Percentiles rank a stretch among this genome's conserved stretches.
phyloP scores from a whole-genome alignment of 768 basidiomycete genomes.

The Leucosporidium scottii region DNA sequence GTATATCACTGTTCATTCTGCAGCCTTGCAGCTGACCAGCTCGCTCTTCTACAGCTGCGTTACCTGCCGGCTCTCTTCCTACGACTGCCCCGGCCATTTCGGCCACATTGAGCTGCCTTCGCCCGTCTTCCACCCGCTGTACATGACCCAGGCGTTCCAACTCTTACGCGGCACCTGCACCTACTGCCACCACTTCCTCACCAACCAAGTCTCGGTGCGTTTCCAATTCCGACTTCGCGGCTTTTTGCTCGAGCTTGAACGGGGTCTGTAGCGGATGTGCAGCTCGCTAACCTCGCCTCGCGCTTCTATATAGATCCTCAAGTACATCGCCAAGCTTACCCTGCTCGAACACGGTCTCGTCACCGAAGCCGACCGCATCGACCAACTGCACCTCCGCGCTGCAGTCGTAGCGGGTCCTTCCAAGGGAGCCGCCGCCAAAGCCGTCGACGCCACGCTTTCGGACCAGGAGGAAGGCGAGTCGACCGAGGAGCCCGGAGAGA shows the following conservation, averaged over 20 bases:
- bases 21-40: not conserved
- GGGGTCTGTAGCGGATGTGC: not conserved
- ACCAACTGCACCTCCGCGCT: conserved; percentile 42
- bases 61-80: conserved; percentile 87
- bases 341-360: conserved; percentile 84
- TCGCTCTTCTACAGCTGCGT: conserved; percentile 57
- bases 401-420: too few species aligned
- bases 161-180: conserved; percentile 80
- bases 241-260: not conserved
- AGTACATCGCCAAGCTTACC: conserved; percentile 76
- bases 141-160: conserved; percentile 84
- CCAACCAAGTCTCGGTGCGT: conserved; percentile 47
- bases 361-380: conserved; percentile 68
- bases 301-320: conserved; percentile 54
- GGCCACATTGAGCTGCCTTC: conserved; percentile 94
- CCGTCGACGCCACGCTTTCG: conserved; percentile 39
- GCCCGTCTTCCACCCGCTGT: conserved; percentile 92
- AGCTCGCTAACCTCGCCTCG: conserved; percentile 1
- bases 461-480: conserved; percentile 41
- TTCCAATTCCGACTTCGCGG: not conserved
- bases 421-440: conserved; percentile 47
- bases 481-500: conserved; percentile 52
- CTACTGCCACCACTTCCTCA: conserved; percentile 78
- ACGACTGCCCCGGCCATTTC: conserved; percentile 93
- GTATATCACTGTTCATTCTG: conserved; percentile 49